Base-by-base conservation (phyloP, 2,329 filamentous ascomycete genomes). In the Alternaria rosae region DNA sequence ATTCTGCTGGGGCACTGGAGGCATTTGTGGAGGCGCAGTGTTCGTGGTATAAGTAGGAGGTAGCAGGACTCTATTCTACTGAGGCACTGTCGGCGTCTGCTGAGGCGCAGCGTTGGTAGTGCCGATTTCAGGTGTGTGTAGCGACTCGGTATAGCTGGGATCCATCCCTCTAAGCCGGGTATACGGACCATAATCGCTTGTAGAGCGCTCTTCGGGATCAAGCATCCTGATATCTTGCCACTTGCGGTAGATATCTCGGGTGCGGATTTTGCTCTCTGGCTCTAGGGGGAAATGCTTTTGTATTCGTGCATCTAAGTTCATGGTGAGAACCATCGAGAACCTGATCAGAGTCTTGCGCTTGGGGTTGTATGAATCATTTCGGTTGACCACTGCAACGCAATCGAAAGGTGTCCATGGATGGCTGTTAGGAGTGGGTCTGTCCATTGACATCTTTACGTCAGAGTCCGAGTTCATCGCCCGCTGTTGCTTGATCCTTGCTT, bases 241-340 rank as follows among this genome's bases (percentile, higher is more conserved):
- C 0, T 35, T 35, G 0, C 32, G 0, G 32, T 35, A 35, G 32
- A 35, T 35, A 3, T 35, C 32, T 35, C 3, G 32, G 1, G 32
- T 35, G 1, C 32, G 32, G 2, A 35, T 2, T 1, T 2, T 35
- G 8, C 32, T 35, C 32, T 35, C 32, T 0, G 32, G 32, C 32
- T 35, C 32, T 4, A 35, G 32, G 2, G 32, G 0, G 3, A 15
- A 35, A 35, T 35, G 32, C 32, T 2, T 1, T 1, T 1, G 32
- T 1, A 35, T 15, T 15, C 32, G 32, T 5, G 0, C 32, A 35
- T n/a, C 32, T 1, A 3, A 0, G 32, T 35, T 0, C 0, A 35
- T 2, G 0, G 32, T 35, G 32, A 35, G 2, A 35, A 1, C 3
- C 32, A 35, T n/a, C 1, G 32, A 35, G 32, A 35, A 35, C 15